Evolutionary conservation across 371 early-diverging fungal species (phyloP), one percentile per base, ranked within the genome.

Genomic region (Lichtheimia hyalospora): DNA sequence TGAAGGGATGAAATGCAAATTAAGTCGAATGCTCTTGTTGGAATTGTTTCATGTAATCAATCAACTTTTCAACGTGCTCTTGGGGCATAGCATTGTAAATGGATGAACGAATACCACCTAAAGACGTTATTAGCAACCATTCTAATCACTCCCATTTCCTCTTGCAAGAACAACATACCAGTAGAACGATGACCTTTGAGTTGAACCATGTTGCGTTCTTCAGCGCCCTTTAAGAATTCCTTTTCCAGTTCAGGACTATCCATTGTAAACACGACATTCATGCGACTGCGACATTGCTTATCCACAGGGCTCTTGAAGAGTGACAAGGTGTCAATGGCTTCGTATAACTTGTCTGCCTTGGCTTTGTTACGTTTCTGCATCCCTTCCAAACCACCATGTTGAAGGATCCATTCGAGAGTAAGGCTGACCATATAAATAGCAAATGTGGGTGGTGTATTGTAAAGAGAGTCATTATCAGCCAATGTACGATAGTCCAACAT

Each of bases 361-460:
- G 72, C 63, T 8, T 70, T 60, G 71, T 91, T 92, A 14, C 75
- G 70, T 21, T 68, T 60, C n/a, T 78, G 82, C 34, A 96, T 90
- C 1, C 61, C 84, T 3, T 65, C 67, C 1, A 97, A 61, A 2
- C 96, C 96, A n/a, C 96, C 96, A 42, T 84, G 66, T n/a, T 82
- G 81, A 51, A 77, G 58, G 39, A 89, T 67, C 89, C 92, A 92
- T 55, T 96, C 84, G 70, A 95, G 89, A 27, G 95, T 92, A 5
- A 96, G 78, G 15, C 89, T 89, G 7, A 91, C 86, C 64, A 98
- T 87, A 74, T 95, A 97, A 69, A 97, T 96, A n/a, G 93, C 75
- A 69, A 89, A 96, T 44, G 92, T 93, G 21, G 98, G 96, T 50
- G 99, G 99, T 21, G 99, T 98, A 68, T 98, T 96, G 81, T 96